Base-by-base conservation (phyloP, 1,284 basidiomycete genomes). In the Butyriboletus regius region DNA sequence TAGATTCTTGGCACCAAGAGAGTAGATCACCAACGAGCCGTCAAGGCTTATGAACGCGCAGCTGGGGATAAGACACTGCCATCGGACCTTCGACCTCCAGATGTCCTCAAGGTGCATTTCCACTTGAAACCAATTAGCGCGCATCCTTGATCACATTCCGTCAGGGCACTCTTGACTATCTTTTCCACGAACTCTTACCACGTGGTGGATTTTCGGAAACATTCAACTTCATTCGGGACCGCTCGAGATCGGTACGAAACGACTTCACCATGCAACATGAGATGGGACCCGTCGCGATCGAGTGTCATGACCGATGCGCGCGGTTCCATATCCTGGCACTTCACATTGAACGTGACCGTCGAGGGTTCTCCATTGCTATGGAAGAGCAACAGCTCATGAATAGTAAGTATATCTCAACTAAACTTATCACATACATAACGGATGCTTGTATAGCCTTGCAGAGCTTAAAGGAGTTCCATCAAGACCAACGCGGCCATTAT, bases 261-360 rank as follows among this genome's bases (percentile, higher is more conserved):
- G 95, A 98, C 67, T 96, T 98, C 56, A 92, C 91, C 1, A 88
- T 97, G 72, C 95, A 98, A 67, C 88, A 88, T 55, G 81, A 85
- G 50, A 84, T 82, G 36, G 89, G 88, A 0, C 66, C 74, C 1
- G 66, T 88, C 40, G 88, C 92, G 1, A 92, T 96, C 46, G 88
- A 91, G 58, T 92, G 89, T 60, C 88, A 94, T 60, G 93, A 94
- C 63, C 83, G 94, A 46, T 96, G 95, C 60, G 93, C 89, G 24
- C 80, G 95, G 18, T 97, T 91, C 64, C 94, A 98, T 65, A 91
- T 97, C 48, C 74, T 98, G 2, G 86, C 86, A 5, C 69, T 98
- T 35, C 88, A 96, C 58, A 72, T 88, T 42, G 79, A 82, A 66
- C 79, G 79, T 35, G 79, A 82, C 58, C 73, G 73, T 51, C 54